Conservation (phyloP, 192 early-diverging fungal species). For the Lunasporangiospora selenospora region DNA sequence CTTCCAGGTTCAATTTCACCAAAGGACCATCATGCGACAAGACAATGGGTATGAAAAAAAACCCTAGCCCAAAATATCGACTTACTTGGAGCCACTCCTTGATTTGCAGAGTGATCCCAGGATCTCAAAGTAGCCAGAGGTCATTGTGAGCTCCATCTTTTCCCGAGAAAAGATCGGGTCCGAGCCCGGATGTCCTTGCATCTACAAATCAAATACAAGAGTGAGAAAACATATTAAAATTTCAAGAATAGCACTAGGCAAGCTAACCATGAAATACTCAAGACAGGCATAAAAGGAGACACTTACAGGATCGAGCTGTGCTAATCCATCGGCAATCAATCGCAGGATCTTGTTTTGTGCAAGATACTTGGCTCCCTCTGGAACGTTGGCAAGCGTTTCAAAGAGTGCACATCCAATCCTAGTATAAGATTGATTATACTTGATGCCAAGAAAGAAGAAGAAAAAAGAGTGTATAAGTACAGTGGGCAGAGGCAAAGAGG, state of each 20-base stretch:
- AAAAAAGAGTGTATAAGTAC: neutral
- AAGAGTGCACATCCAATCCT: conserved; percentile 75
- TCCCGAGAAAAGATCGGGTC: conserved; percentile 80
- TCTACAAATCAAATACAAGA: conserved; percentile 17
- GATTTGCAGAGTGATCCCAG: conserved; percentile 68
- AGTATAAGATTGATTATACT: conserved; percentile 54
- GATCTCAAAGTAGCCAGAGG: conserved; percentile 81
- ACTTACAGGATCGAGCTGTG: conserved; percentile 75
- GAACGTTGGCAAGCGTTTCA: conserved; percentile 62
- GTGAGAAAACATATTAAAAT: conserved; percentile 1
- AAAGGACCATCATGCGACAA: too few relatives aligned
- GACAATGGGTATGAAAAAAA: too few relatives aligned
- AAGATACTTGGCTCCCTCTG: conserved; percentile 74
- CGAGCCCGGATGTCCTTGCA: conserved; percentile 48
- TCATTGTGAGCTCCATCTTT: conserved; percentile 73
- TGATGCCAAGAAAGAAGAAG: neutral
- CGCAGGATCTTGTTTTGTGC: conserved; percentile 71
- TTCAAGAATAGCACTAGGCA: neutral
- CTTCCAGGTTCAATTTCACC: too few relatives aligned
- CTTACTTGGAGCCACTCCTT: conserved; percentile 68
- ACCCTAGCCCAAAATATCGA: neutral
- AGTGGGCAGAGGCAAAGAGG: neutral
- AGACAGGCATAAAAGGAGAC: too few relatives aligned
- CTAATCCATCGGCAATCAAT: conserved; percentile 77
- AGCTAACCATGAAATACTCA: too few relatives aligned